These are phyloP conservation scores for Eutrema heterophyllum DNA, from an alignment of 345 rosid genomes.

Conservation along the genomic window DNA sequence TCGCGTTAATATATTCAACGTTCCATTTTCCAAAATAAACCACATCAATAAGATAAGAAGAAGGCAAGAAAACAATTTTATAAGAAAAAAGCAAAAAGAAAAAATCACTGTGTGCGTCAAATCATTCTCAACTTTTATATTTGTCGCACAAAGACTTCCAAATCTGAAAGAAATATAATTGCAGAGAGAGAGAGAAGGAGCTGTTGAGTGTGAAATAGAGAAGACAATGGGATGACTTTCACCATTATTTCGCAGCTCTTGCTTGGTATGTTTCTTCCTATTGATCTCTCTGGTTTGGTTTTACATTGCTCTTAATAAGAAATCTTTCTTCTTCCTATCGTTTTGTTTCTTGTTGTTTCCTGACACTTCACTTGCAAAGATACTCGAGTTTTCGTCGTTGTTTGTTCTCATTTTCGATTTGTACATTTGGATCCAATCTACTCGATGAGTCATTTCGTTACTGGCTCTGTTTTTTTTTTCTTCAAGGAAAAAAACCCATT, in stretches of 20 bases:
- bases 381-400: not conserved
- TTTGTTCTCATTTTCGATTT: not conserved
- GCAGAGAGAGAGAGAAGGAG: slow-evolving; percentile 31
- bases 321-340: not conserved
- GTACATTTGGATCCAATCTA: slow-evolving; percentile 23
- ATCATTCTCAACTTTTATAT: slow-evolving; percentile 23
- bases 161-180: slow-evolving; percentile 28
- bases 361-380: slow-evolving; percentile 22
- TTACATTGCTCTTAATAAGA: slow-evolving; percentile 1
- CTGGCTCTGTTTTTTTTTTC: not conserved
- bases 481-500: not conserved
- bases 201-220: slow-evolving; percentile 24
- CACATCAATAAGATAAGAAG: not conserved
- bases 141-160: slow-evolving; percentile 20
- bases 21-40: slow-evolving; percentile 19
- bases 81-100: not conserved
- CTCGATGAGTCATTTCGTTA: not conserved
- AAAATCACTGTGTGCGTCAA: slow-evolving; percentile 22
- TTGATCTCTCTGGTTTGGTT: not conserved
- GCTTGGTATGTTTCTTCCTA: slow-evolving; percentile 18
- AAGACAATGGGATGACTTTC: slow-evolving; percentile 49
- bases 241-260: slow-evolving; percentile 25
- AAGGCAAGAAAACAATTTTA: not conserved
- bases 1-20: not conserved
- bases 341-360: not conserved